Evolutionary conservation across 768 basidiomycete species (phyloP).

Genomic region (Tremella mesenterica): DNA sequence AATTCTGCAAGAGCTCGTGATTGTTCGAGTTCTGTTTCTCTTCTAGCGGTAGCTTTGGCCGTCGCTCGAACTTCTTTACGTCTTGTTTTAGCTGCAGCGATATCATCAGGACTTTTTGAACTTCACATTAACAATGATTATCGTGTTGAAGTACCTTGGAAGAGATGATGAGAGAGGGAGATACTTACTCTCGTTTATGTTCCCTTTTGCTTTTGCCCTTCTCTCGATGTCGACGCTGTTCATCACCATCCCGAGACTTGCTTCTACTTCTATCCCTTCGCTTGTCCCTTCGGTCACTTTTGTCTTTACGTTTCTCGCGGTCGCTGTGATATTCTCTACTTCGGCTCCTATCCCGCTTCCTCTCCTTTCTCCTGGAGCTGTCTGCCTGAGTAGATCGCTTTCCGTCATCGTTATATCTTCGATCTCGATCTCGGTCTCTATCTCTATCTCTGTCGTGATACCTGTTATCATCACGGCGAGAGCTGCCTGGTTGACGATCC

Average conservation of each 20-base stretch:
- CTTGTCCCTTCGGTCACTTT: conserved; percentile 11
- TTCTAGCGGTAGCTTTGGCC: conserved; percentile 54
- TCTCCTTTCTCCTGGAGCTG: conserved; percentile 11
- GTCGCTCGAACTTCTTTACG: conserved; percentile 75
- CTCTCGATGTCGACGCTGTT: too few species aligned
- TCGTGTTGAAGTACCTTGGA: not conserved
- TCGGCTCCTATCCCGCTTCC: conserved; percentile 12
- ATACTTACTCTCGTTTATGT: conserved; percentile 51
- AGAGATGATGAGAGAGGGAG: not conserved
- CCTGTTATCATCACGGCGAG: conserved; percentile 38
- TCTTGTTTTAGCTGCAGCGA: conserved; percentile 65
- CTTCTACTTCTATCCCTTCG: conserved; percentile 19
- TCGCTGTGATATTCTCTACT: too few species aligned
- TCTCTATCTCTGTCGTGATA: conserved; percentile 10
- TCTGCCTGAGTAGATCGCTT: conserved; percentile 31
- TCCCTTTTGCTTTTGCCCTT: conserved; percentile 43
- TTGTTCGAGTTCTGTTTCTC: conserved; percentile 55
- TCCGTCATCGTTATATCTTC: conserved; percentile 32
- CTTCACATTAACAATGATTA: conserved; percentile 35
- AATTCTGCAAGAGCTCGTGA: conserved; percentile 79
- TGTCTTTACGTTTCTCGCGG: conserved; percentile 44
- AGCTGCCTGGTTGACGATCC: not conserved
- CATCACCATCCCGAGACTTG: conserved; percentile 27
- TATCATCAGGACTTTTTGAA: conserved; percentile 46
- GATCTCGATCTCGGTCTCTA: conserved; percentile 34